Conservation (phyloP, 352 stramenopile genomes). For the Pythium coloratum region DNA sequence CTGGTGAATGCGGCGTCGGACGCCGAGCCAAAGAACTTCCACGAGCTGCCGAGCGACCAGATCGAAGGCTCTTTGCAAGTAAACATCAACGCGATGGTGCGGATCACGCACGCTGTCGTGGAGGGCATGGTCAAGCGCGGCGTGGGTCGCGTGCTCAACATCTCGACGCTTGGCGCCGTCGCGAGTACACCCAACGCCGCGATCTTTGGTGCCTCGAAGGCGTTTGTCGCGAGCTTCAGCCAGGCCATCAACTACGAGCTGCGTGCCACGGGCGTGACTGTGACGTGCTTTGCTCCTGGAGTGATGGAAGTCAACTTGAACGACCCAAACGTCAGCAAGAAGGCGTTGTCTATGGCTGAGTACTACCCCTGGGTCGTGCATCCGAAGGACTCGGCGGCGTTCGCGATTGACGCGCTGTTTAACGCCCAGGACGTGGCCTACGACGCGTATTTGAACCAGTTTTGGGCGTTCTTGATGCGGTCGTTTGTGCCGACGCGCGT, state of each 20-base stretch:
- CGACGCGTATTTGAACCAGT: slow-evolving; percentile 45
- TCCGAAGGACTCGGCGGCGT: slow-evolving; percentile 41
- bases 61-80: slow-evolving; percentile 70
- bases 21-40: slow-evolving; percentile 45
- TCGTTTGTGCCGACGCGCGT: slow-evolving; percentile 41
- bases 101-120: slow-evolving; percentile 57
- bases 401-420: slow-evolving; percentile 65
- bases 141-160: slow-evolving; percentile 77
- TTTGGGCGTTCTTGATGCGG: slow-evolving; percentile 35
- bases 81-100: slow-evolving; percentile 57
- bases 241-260: slow-evolving; percentile 80
- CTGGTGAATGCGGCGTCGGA: slow-evolving; percentile 83
- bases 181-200: slow-evolving; percentile 61
- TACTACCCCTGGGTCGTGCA: slow-evolving; percentile 34
- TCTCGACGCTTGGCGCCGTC: slow-evolving; percentile 59
- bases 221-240: slow-evolving; percentile 72
- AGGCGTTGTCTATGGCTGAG: slow-evolving; percentile 46
- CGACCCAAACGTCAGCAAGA: slow-evolving; percentile 35
- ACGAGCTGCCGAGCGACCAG: slow-evolving; percentile 33
- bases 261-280: slow-evolving; percentile 65
- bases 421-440: slow-evolving; percentile 44
- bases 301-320: slow-evolving; percentile 70
- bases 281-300: slow-evolving; percentile 78
- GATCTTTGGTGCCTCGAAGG: slow-evolving; percentile 81
- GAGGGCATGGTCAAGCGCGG: slow-evolving; percentile 68